A percentile compares a stretch with the other conserved stretches of the same genome.
Conservation (phyloP, 805 yeast genomes). For the Candida rishiriensis region DNA sequence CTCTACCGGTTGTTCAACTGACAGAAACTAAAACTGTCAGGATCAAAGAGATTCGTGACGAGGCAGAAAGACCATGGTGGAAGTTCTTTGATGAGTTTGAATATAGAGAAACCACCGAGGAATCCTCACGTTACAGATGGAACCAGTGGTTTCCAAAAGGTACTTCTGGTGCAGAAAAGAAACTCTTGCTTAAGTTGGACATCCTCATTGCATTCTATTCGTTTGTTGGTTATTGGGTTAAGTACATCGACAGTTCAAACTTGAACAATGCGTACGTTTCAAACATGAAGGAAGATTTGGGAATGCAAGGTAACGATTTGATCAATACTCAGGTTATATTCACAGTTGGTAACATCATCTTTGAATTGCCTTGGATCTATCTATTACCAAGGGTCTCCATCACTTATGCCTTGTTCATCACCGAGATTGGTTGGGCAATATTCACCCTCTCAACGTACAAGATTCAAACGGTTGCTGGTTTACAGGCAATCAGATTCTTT, state of each 20-base stretch:
- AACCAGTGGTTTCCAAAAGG: constrained; percentile 49
- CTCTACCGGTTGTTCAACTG: background rate
- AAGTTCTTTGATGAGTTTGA: constrained; percentile 59
- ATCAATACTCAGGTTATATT: constrained; percentile 56
- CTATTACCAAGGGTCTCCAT: constrained; percentile 52
- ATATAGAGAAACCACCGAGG: constrained; percentile 40
- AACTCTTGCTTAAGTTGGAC: constrained; percentile 50
- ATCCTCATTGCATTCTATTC: constrained; percentile 50
- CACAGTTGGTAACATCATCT: constrained; percentile 53
- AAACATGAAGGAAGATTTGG: constrained; percentile 54
- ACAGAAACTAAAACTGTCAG: constrained; percentile 5
- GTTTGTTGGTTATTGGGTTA: constrained; percentile 63
- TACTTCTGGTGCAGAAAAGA: constrained; percentile 45
- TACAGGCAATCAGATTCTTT: constrained; percentile 59
- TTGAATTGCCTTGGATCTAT: constrained; percentile 61
- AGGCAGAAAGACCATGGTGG: constrained; percentile 51
- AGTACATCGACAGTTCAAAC: constrained; percentile 58
- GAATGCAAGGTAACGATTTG: constrained; percentile 59
- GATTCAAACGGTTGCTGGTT: constrained; percentile 38
- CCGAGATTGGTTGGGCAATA: constrained; percentile 66
- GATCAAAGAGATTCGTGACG: constrained; percentile 44
- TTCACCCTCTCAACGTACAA: constrained; percentile 54
- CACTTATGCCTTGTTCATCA: constrained; percentile 45
- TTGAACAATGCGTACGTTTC: constrained; percentile 64
- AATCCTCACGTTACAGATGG: constrained; percentile 38